Percentiles rank a stretch among this genome's conserved stretches.
These are phyloP conservation scores for Periconia digitata DNA, from an alignment of 2,329 filamentous ascomycete species.

Conservation along the genomic window DNA sequence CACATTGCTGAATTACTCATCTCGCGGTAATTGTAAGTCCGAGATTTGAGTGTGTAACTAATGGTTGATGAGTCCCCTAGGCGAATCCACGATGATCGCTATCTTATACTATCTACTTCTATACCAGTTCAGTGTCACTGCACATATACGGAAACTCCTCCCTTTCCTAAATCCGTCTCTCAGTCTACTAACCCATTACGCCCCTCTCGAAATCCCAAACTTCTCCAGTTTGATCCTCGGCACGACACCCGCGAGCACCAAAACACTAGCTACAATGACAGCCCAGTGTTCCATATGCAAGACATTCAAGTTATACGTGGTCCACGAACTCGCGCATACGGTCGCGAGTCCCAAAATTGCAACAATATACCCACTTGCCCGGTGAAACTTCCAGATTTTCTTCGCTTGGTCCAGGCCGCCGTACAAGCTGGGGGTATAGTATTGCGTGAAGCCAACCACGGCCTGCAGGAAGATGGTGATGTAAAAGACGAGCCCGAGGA, in stretches of 20 bases:
- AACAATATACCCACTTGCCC: slow-evolving; percentile 73
- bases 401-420: slow-evolving; percentile 80
- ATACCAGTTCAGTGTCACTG: too few relatives aligned
- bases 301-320: slow-evolving; percentile 69
- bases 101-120: too few relatives aligned
- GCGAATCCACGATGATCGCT: too few relatives aligned
- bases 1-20: too few relatives aligned
- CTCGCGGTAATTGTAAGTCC: too few relatives aligned
- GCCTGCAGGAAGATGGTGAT: slow-evolving; percentile 72
- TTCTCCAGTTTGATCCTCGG: slow-evolving; percentile 83
- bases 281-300: slow-evolving; percentile 77
- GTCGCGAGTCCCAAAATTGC: slow-evolving; percentile 72
- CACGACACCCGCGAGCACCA: slow-evolving; percentile 71
- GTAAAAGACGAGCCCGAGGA: slow-evolving; percentile 77
- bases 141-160: too few relatives aligned
- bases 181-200: neutral
- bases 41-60: too few relatives aligned
- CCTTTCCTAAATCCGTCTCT: neutral
- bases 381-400: slow-evolving; percentile 86
- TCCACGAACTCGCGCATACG: slow-evolving; percentile 73
- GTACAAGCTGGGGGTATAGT: slow-evolving; percentile 71
- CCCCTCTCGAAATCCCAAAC: slow-evolving; percentile 61
- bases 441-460: slow-evolving; percentile 79
- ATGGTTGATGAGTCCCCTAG: too few relatives aligned
- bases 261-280: slow-evolving; percentile 63